Base-by-base conservation (phyloP, 345 rosid species). In the Bruguiera sexangula region DNA sequence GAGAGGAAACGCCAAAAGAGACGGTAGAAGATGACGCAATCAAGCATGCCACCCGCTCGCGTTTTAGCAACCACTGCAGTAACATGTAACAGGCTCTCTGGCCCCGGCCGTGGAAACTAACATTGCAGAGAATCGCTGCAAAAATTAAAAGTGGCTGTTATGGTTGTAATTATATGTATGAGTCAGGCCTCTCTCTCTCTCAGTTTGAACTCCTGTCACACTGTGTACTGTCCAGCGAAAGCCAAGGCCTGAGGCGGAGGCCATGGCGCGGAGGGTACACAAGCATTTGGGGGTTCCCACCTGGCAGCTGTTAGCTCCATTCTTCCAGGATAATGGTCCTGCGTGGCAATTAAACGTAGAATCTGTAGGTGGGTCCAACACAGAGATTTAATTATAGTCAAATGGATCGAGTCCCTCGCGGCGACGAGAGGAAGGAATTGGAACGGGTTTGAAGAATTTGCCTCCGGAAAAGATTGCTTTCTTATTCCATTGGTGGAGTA, bases 11-110 rank as follows among this genome's bases (percentile, higher is more conserved):
- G 18, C 58, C 6, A 56, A 19, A 51, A 56, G 67, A 43, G 7
- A 70, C 20, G 56, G 37, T 20, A 48, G 79, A 75, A 54, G 78
- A 75, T 82, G 88, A 76, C 82, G 79, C 66, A 30, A 61, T 70
- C 71, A 61, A 79, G 74, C 83, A 79, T 73, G 85, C 82, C 69
- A 51, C 66, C 11, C 81, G 74, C 53, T 55, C 68, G 29, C 70
- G 31, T 18, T 16, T 19, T 19, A 6, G 52, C 70, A 51, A 46
- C 39, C 16, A 65, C 57, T 22, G n/a, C 39, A 36, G 65, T 19
- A 26, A n/a, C 6, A 50, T 7, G 0, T 16, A 46, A 48, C 10
- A 65, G 27, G 18, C 16, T 9, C 0, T 0, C 27, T 24, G 18
- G 29, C 10, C 4, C 4, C 6, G 5, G 30, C 16, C 6, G 9